phyloP scores from a whole-genome alignment of 2,329 filamentous ascomycete genomes.

The Ceratocystis cacaofunesta region DNA sequence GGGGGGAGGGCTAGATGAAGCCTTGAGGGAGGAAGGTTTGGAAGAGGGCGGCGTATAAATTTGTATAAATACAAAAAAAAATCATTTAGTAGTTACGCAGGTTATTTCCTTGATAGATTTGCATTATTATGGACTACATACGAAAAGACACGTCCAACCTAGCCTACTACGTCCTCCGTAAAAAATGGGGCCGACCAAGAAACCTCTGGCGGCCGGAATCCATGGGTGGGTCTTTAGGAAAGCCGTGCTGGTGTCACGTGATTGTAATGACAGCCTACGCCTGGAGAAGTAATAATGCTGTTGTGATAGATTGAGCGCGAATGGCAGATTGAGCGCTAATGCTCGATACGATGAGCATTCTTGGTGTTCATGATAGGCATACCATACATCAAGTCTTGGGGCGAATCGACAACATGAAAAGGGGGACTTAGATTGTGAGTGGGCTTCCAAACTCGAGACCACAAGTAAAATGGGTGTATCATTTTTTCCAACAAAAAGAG shows the following conservation, averaged over 20 bases:
- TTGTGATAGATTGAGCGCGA: no score
- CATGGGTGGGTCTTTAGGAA: neutral
- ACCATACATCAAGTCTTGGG: no score
- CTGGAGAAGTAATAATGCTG: no score
- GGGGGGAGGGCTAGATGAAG: neutral
- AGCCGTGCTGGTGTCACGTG: neutral
- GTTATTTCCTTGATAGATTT: neutral
- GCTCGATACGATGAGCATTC: no score
- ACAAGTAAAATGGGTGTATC: neutral
- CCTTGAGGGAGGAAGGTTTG: neutral
- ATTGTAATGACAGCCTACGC: neutral
- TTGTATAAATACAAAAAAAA: neutral
- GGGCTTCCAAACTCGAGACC: neutral
- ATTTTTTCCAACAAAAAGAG: neutral
- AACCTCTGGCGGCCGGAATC: neutral
- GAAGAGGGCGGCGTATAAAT: neutral
- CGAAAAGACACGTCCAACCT: constrained; percentile 1
- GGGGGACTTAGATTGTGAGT: neutral
- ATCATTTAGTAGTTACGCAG: neutral
- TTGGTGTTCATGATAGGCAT: no score
- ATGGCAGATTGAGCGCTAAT: no score
- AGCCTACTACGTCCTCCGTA: neutral
- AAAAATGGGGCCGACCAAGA: neutral
- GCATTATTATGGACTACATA: neutral
- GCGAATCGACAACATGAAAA: neutral